These are phyloP conservation scores for Conoideocrella luteorostrata DNA, from an alignment of 2,329 filamentous ascomycete genomes.

Conservation along the genomic window DNA sequence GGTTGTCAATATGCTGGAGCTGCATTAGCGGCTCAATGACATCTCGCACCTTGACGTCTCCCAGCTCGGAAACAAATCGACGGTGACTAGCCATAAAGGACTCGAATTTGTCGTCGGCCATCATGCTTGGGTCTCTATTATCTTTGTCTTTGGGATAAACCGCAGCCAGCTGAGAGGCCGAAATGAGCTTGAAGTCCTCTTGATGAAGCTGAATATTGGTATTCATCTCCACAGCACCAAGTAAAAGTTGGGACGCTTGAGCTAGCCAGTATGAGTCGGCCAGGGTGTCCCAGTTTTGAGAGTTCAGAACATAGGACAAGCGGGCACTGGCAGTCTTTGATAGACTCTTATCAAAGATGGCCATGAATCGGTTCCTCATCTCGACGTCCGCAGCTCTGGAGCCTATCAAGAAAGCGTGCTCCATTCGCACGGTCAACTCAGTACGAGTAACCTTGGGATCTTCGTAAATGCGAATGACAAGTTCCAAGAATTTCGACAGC, in stretches of 20 bases:
- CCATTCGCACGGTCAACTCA: constrained; percentile 92
- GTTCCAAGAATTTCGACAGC: constrained; percentile 85
- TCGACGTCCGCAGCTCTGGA: constrained; percentile 89
- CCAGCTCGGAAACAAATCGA: constrained; percentile 76
- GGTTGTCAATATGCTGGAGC: constrained; percentile 80
- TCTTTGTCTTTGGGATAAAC: constrained; percentile 76
- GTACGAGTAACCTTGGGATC: constrained; percentile 93
- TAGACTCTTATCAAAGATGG: constrained; percentile 89
- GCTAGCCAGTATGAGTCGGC: constrained; percentile 95
- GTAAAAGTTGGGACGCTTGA: constrained; percentile 86
- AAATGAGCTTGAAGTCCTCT: constrained; percentile 77
- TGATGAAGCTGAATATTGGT: constrained; percentile 68
- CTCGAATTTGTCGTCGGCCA: constrained; percentile 79
- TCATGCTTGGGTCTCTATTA: constrained; percentile 52
- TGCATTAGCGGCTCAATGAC: constrained; percentile 85
- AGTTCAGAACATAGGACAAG: constrained; percentile 79
- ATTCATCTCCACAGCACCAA: constrained; percentile 85
- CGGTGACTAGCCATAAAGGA: constrained; percentile 69
- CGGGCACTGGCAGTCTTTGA: constrained; percentile 88
- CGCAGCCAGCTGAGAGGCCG: constrained; percentile 66
- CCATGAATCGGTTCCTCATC: constrained; percentile 95
- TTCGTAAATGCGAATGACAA: constrained; percentile 97
- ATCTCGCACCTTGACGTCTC: constrained; percentile 81
- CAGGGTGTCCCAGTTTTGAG: constrained; percentile 95
- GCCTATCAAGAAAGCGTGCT: constrained; percentile 96